Percentiles rank a stretch among this genome's conserved stretches.
Conservation (phyloP, 768 basidiomycete species). For the Pulveroboletus ravenelii region DNA sequence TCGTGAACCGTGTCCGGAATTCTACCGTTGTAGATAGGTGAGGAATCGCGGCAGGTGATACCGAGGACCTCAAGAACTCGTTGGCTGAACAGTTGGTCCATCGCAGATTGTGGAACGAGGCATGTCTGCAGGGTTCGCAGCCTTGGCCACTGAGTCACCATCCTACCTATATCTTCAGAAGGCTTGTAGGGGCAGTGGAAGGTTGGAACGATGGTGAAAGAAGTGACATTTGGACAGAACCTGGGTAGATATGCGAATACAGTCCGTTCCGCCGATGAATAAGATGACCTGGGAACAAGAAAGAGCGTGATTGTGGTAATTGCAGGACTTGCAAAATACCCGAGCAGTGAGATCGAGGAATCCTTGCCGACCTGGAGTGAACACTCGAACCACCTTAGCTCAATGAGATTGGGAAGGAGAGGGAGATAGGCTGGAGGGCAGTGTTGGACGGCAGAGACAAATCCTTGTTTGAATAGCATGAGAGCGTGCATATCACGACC, state of each 20-base stretch:
- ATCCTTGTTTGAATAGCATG: background rate
- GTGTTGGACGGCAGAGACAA: constrained; percentile 7
- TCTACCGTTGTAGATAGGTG: constrained; percentile 8
- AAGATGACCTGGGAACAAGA: constrained; percentile 11
- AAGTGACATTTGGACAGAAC: constrained; percentile 20
- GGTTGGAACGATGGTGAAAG: constrained; percentile 8
- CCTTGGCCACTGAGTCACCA: constrained; percentile 14
- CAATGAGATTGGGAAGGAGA: constrained; percentile 20
- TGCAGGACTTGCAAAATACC: constrained; percentile 7
- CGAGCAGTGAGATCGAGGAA: constrained; percentile 11
- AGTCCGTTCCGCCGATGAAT: constrained; percentile 8
- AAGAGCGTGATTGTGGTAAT: constrained; percentile 13
- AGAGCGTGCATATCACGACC: constrained; percentile 1
- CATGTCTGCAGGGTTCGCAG: constrained; percentile 10
- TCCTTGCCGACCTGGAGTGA: constrained; percentile 1
- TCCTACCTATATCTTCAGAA: constrained; percentile 9
- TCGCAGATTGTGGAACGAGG: constrained; percentile 9
- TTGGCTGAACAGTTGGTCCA: constrained; percentile 7
- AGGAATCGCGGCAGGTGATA: constrained; percentile 8
- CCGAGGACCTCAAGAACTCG: constrained; percentile 7
- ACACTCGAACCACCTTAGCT: constrained; percentile 14
- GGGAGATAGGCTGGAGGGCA: constrained; percentile 12
- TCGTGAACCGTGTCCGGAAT: constrained; percentile 12
- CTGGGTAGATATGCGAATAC: constrained; percentile 13
- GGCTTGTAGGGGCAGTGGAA: constrained; percentile 10